These are phyloP conservation scores for Cystobasidiaceae sp. DNA, from an alignment of 1,284 basidiomycete genomes.

Conservation along the genomic window DNA sequence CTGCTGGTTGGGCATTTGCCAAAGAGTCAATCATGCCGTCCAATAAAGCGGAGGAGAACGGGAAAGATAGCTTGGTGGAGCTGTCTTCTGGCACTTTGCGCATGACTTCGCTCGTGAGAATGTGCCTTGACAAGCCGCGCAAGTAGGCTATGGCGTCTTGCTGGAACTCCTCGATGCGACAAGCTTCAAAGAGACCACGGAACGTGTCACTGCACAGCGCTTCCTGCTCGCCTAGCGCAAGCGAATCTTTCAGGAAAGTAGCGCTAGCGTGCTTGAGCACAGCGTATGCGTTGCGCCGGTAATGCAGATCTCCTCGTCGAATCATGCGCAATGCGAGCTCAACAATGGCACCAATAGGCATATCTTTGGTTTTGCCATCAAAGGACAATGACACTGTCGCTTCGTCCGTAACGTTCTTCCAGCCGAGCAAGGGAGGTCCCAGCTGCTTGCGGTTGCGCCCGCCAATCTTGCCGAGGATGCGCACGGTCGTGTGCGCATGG, in stretches of 20 bases:
- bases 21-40: slow-evolving; percentile 71
- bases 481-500: slow-evolving; percentile 90
- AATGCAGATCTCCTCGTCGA: slow-evolving; percentile 56
- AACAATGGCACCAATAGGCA: slow-evolving; percentile 65
- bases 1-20: slow-evolving; percentile 48
- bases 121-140: slow-evolving; percentile 60
- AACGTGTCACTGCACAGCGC: slow-evolving; percentile 65
- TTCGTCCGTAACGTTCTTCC: slow-evolving; percentile 62
- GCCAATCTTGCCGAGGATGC: slow-evolving; percentile 94
- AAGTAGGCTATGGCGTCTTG: slow-evolving; percentile 65
- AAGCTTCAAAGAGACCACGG: slow-evolving; percentile 73
- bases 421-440: slow-evolving; percentile 71
- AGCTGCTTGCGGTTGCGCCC: slow-evolving; percentile 87
- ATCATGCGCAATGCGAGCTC: slow-evolving; percentile 66
- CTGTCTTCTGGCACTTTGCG: slow-evolving; percentile 53
- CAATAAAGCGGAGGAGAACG: slow-evolving; percentile 60
- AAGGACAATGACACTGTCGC: slow-evolving; percentile 70
- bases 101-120: slow-evolving; percentile 55
- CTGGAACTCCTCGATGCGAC: slow-evolving; percentile 64
- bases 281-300: slow-evolving; percentile 69
- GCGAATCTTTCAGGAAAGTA: slow-evolving; percentile 62
- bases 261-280: slow-evolving; percentile 71
- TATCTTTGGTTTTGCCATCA: slow-evolving; percentile 60
- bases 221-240: slow-evolving; percentile 58
- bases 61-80: slow-evolving; percentile 46